Evolutionary conservation across 495 filamentous ascomycete genomes (phyloP).

Genomic region (Penicillium daleae): DNA sequence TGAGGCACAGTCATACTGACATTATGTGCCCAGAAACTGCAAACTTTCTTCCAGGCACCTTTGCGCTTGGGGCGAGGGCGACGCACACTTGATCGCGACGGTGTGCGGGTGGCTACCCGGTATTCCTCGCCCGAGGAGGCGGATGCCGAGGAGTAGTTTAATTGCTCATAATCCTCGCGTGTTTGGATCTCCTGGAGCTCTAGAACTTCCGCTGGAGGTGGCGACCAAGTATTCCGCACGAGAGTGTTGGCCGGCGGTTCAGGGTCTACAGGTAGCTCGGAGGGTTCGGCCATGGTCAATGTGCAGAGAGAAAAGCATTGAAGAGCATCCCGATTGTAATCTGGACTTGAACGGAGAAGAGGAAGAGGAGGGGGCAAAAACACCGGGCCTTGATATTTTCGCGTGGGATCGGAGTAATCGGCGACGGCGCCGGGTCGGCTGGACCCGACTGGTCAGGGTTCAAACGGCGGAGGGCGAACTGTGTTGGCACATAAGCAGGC

Average conservation of each 20-base stretch:
- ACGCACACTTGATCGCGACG: slow-evolving; percentile 25
- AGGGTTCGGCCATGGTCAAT: slow-evolving; percentile 1
- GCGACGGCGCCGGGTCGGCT: slow-evolving; percentile 17
- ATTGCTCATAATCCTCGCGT: slow-evolving; percentile 21
- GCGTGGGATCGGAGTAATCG: slow-evolving; percentile 11
- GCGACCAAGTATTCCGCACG: slow-evolving; percentile 24
- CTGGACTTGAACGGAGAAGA: neutral
- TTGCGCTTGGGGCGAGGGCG: slow-evolving; percentile 25
- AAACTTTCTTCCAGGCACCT: slow-evolving; percentile 28
- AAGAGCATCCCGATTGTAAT: slow-evolving; percentile 1
- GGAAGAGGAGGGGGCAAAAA: slow-evolving; percentile 5
- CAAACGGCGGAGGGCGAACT: neutral
- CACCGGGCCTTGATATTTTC: neutral
- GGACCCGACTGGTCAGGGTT: slow-evolving; percentile 2
- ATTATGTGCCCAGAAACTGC: slow-evolving; percentile 45
- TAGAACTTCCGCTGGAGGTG: slow-evolving; percentile 33
- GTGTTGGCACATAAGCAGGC: neutral
- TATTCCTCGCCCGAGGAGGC: slow-evolving; percentile 35
- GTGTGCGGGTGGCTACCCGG: slow-evolving; percentile 32
- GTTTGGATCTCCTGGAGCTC: slow-evolving; percentile 44
- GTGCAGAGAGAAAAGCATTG: neutral
- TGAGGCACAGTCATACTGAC: slow-evolving; percentile 47
- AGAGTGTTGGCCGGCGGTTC: slow-evolving; percentile 14
- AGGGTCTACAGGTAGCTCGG: neutral
- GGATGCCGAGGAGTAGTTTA: slow-evolving; percentile 34